Evolutionary conservation across 2,329 filamentous ascomycete genomes (phyloP), one percentile per base, ranked within the genome.

Genomic region (Xylaria sp.): DNA sequence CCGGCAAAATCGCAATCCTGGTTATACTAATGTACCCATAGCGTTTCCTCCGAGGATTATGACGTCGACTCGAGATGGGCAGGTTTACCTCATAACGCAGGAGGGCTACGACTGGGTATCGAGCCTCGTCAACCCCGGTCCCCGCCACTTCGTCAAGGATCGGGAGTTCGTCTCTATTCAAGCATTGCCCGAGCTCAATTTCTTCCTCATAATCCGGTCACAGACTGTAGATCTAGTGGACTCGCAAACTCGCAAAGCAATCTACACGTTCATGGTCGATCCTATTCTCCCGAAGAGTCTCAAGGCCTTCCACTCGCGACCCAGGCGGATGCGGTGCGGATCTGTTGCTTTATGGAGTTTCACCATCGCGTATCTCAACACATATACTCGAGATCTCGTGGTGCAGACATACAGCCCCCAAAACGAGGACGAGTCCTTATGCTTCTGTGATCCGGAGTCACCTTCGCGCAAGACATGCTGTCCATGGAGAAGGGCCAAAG

Each of bases 261-360:
- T 89, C n/a, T 80, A 89, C 69, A 83, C 82, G 0, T 87, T 91
- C 63, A 69, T 72, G 16, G 85, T 85, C 0, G 80, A 84, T 44
- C 75, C 76, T 1, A 83, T 89, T 69, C 78, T 81, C 59, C 77
- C 80, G 3, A 80, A 81, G 42, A 83, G 85, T 0, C 76, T 91
- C 13, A 80, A 83, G 53, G 83, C 83, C 54, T 80, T 87, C 58
- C 83, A 85, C 67, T 80, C 82, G 1, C 74, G 75, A 50, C 79
- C 75, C 59, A 77, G 78, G 52, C 76, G 75, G 61, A 83, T 80
- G 60, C 75, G 78, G 58, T 85, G 81, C 51, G 82, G 80, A 11
- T 80, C 79, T 1, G 74, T 79, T 1, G 83, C 85, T 0, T 73
- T 92, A 1, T 78, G 79, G 34, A 85, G 81, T 11, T 76, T 91